Conservation (phyloP, 2,329 filamentous ascomycete species). For the Anisogramma anomala region DNA sequence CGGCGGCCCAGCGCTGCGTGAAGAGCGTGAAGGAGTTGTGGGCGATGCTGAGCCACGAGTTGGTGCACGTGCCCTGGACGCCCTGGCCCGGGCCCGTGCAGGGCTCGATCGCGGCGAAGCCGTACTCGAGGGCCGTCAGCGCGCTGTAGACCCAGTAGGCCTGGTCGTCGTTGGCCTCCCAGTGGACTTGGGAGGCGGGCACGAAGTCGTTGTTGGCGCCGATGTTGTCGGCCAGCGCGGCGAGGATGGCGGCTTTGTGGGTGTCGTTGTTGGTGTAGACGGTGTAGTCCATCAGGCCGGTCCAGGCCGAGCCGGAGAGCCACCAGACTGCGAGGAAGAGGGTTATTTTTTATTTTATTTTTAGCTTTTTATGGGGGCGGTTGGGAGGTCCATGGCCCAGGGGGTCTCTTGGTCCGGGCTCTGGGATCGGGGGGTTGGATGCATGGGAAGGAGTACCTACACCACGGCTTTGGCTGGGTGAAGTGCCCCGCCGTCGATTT, state of each 20-base stretch:
- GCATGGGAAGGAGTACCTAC: constrained; percentile 5
- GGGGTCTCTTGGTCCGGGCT: no score
- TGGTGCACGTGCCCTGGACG: constrained; percentile 20
- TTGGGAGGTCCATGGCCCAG: no score
- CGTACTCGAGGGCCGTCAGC: constrained; percentile 55
- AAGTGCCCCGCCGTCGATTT: constrained; percentile 23
- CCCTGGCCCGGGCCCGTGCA: constrained; percentile 15
- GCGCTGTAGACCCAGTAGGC: constrained; percentile 58
- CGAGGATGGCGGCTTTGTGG: constrained; percentile 56
- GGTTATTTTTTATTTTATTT: no score
- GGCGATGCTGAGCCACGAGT: constrained; percentile 59
- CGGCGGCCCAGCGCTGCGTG: constrained; percentile 56
- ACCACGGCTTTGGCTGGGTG: constrained; percentile 23
- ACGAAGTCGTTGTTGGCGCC: constrained; percentile 62
- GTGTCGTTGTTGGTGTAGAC: constrained; percentile 62
- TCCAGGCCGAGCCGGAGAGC: constrained; percentile 24
- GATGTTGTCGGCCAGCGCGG: constrained; percentile 61
- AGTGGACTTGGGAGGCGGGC: constrained; percentile 54
- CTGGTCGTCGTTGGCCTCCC: constrained; percentile 60
- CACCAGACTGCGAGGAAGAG: constrained; percentile 24
- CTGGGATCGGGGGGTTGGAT: no score
- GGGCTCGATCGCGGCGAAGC: constrained; percentile 42
- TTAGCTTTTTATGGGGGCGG: no score
- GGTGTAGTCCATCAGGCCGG: constrained; percentile 68
- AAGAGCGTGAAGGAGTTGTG: constrained; percentile 69